phyloP scores from a whole-genome alignment of 2,329 filamentous ascomycete genomes.

The Beauveria asiatica region DNA sequence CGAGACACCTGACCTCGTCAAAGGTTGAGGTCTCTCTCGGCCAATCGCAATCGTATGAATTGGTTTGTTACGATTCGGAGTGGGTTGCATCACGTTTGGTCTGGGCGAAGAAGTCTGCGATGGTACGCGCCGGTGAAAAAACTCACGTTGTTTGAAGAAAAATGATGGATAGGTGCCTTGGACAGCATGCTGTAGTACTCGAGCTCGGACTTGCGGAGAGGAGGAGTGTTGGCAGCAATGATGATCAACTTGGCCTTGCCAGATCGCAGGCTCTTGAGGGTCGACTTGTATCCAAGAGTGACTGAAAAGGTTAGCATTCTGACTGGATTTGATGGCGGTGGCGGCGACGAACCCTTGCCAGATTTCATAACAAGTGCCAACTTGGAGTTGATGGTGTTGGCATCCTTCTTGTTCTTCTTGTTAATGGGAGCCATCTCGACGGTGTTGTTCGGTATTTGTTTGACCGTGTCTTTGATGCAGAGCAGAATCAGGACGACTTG shows the following conservation, averaged over 20 bases:
- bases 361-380: slow-evolving; percentile 56
- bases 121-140: slow-evolving; percentile 19
- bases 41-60: slow-evolving; percentile 11
- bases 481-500: slow-evolving; percentile 15
- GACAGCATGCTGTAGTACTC: slow-evolving; percentile 91
- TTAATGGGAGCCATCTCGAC: slow-evolving; percentile 52
- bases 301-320: slow-evolving; percentile 20
- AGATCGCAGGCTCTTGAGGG: slow-evolving; percentile 77
- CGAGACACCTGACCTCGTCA: slow-evolving; percentile 19
- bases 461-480: slow-evolving; percentile 13
- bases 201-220: slow-evolving; percentile 94
- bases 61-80: slow-evolving; percentile 11
- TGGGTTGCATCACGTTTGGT: slow-evolving; percentile 8
- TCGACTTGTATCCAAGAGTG: slow-evolving; percentile 35
- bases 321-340: background rate
- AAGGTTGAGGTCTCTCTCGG: background rate
- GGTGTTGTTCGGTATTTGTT: slow-evolving; percentile 31
- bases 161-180: slow-evolving; percentile 96
- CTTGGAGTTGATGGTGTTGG: slow-evolving; percentile 59
- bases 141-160: slow-evolving; percentile 98
- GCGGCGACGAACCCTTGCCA: slow-evolving; percentile 60
- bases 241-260: slow-evolving; percentile 99
- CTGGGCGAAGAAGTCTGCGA: slow-evolving; percentile 16
- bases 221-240: slow-evolving; percentile 88
- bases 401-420: slow-evolving; percentile 82